phyloP scores from a whole-genome alignment of 352 stramenopile genomes.

The Globisporangium splendens region DNA sequence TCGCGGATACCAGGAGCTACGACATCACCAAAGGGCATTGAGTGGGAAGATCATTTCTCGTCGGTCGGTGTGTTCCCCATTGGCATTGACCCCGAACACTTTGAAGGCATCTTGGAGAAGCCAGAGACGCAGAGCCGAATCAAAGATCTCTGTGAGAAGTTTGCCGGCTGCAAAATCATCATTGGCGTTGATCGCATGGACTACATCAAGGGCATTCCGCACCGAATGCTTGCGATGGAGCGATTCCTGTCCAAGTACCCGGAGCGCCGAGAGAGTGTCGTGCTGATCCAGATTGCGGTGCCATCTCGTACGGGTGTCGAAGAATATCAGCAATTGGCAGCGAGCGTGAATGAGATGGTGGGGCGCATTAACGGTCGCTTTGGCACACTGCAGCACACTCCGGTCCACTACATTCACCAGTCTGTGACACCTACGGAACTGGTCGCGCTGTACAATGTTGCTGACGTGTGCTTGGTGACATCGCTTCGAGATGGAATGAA shows the following conservation, averaged over 20 bases:
- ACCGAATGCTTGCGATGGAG: slow-evolving; percentile 88
- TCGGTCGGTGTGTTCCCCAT: slow-evolving; percentile 86
- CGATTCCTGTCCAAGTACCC: slow-evolving; percentile 75
- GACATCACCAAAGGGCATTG: slow-evolving; percentile 69
- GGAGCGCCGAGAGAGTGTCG: slow-evolving; percentile 93
- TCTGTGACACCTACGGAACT: slow-evolving; percentile 73
- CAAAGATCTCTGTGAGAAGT: slow-evolving; percentile 71
- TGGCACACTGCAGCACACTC: slow-evolving; percentile 82
- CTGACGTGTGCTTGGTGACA: slow-evolving; percentile 87
- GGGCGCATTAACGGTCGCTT: slow-evolving; percentile 88
- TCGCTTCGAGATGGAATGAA: slow-evolving; percentile 90
- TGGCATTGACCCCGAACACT: slow-evolving; percentile 81
- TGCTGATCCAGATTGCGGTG: slow-evolving; percentile 95
- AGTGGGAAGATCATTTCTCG: slow-evolving; percentile 78
- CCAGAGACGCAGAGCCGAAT: slow-evolving; percentile 52
- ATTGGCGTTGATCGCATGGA: slow-evolving; percentile 85
- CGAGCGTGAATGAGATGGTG: slow-evolving; percentile 82
- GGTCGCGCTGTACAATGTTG: slow-evolving; percentile 85
- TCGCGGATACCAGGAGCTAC: slow-evolving; percentile 68
- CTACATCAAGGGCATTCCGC: slow-evolving; percentile 88
- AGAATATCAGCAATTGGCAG: slow-evolving; percentile 3
- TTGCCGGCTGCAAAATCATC: slow-evolving; percentile 67
- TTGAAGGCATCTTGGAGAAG: slow-evolving; percentile 56
- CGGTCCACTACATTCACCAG: slow-evolving; percentile 91
- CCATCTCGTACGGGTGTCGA: slow-evolving; percentile 62